Evolutionary conservation across 768 basidiomycete genomes (phyloP), one percentile per base, ranked within the genome.

Genomic region (Tulasnella calospora): DNA sequence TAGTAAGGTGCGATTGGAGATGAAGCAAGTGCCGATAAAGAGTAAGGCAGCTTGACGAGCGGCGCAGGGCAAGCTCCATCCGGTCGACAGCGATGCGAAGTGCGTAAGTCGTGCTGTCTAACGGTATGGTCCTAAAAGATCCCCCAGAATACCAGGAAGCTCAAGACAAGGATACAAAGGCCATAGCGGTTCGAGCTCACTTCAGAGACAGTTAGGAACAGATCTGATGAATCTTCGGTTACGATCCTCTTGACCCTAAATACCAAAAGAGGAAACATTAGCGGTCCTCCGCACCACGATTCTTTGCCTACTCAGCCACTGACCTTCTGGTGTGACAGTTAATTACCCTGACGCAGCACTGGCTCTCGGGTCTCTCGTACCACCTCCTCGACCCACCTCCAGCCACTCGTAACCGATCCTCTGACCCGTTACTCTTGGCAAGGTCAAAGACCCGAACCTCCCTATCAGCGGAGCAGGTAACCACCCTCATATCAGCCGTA

Each of bases 61-160:
- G 94, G 91, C 23, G 90, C 85, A 33, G 94, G 91, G 82, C 95
- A 97, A 13, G 85, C 82, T 15, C 83, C 85, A 21, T 82, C 81
- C 38, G 84, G 80, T 38, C 71, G 67, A 38, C 95, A 97, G n/a
- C 84, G 83, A 83, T 96, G 93, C 19, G 87, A 84, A 13, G 88
- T 88, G 74, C 95, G 87, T 67, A 96, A 84, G 82, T 97, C 95
- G 83, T 96, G 95, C 82, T 96, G 94, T 35, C 95, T 89, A 13
- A 96, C 94, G 38, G 91, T 88, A 4, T 94, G 94, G 84, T 97
- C 95, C 92, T 95, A 82, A 2, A 84, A 74, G 75, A 80, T 79
- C 15, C 47, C 47, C 21, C 2, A 51, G 23, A 1, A 51, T 51
- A 83, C 79, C 71, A 83, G 81, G 47, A 81, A 79, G 71, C 80